Evolutionary conservation across 108 stramenopile genomes (phyloP), one percentile per base, ranked within the genome.

Genomic region (Conticribra weissflogii): DNA sequence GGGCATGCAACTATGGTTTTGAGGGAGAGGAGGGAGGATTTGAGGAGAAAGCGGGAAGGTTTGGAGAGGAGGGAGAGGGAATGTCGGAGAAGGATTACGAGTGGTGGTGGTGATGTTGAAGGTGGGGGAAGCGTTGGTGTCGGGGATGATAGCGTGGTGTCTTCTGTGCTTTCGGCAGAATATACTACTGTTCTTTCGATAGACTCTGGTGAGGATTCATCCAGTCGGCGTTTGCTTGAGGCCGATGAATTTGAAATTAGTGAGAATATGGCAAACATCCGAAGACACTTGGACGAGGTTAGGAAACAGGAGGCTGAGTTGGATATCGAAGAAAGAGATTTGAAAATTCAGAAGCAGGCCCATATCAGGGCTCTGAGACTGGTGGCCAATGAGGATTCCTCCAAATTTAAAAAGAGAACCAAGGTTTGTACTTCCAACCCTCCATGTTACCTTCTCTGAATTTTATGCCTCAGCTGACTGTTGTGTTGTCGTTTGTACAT

Each of bases 361-460:
- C 94, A 95, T 62, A 81, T 89, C 22, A 85, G 89, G 24, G 81
- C 81, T 4, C 54, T 92, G 68, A 95, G 91, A 52, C 81, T 86
- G 32, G 87, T 95, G 4, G 85, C 88, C 24, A 88, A 86, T 63
- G 94, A 95, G 66, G 94, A 95, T 72, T 65, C 81, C 19, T 92
- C 91, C 31, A 86, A 86, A 22, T 95, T 92, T 77, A 64, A 81
- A 18, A 54, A 56, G 3, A 69, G 86, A 31, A 83, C 81, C 41
- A 94, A 94, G 85, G 86, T 90, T 49, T 29, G 85, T 12, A 41
- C 36, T 41, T 9, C n/a, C n/a, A n/a, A n/a, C n/a, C n/a, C n/a
- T n/a, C n/a, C n/a, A n/a, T n/a, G n/a, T n/a, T n/a, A n/a, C n/a
- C n/a, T n/a, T n/a, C n/a, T n/a, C n/a, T n/a, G n/a, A n/a, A n/a